Base-by-base conservation (phyloP, 2,329 filamentous ascomycete species). In the Ophiostoma sp. region DNA sequence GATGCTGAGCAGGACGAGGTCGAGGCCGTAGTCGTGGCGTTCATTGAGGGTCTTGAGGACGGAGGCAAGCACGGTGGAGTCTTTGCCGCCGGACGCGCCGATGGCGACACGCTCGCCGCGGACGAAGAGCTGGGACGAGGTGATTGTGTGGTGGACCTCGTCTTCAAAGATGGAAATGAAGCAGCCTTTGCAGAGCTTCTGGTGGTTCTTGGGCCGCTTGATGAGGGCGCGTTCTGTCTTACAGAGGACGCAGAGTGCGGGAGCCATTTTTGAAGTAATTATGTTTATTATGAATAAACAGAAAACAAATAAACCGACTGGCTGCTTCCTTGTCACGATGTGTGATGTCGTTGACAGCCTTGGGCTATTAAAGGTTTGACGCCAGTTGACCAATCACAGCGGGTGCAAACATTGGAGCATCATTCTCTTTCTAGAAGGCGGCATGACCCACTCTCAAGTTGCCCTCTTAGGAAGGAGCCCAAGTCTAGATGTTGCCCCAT, bases 31-130 rank as follows among this genome's bases (percentile, higher is more conserved):
- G 74, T 89, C 83, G 78, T 97, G 88, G 65, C 94, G 88, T 78
- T 96, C 92, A 76, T 99, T 98, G 3, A 99, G 83, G 0, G 93
- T 97, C 79, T 97, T 97, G 68, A 99, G 85, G 0, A 99, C 94
- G 0, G 93, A 96, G 4, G 95, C 95, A 13, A 99, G 85, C 0
- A 99, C 95, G 0, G 95, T 99, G 68, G 93, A 97, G 79, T 99
- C 95, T 81, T 99, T 99, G 75, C 95, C 95, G 70, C 95, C 95
- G 1, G 94, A 97, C 67, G 96, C 95, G 62, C 95, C 96, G 76
- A 99, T 97, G 8, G 95, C 96, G 54, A 99, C 87, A 72, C 86
- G 88, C 78, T 99, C 95, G 71, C 94, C 94, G 1, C 85, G 88
- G 64, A 84, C 83, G 80, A 99, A 99, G 20, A 99, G 86, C n/a